Evolutionary conservation across 441 rosid species (phyloP).

Genomic region (Isatis lusitanica): DNA sequence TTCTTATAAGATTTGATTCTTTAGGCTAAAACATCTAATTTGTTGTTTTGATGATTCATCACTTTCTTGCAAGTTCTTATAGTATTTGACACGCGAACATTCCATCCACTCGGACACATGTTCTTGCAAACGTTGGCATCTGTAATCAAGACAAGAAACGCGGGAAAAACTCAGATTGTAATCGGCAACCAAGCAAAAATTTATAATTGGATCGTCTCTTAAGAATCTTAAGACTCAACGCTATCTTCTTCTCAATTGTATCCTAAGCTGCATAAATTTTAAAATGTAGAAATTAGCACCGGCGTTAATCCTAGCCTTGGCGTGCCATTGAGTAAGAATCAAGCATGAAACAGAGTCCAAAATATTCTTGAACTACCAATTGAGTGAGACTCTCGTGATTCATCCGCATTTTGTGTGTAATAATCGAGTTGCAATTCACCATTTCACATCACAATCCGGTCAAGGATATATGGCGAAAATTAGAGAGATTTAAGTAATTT

Average conservation of each 20-base stretch:
- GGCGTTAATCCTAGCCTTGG: constrained; percentile 90
- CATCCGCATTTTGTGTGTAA: too few relatives aligned
- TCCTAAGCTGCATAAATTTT: constrained; percentile 67
- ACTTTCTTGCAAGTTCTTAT: constrained; percentile 58
- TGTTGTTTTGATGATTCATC: constrained; percentile 54
- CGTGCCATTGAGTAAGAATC: constrained; percentile 55
- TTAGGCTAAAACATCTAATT: constrained; percentile 36
- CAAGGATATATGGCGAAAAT: too few relatives aligned
- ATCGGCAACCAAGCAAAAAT: background rate
- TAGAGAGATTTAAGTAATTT: too few relatives aligned
- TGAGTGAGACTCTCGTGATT: too few relatives aligned
- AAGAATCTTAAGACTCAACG: constrained; percentile 12
- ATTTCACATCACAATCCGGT: too few relatives aligned
- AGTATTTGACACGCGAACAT: constrained; percentile 82
- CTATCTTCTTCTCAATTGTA: constrained; percentile 71
- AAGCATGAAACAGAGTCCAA: too few relatives aligned
- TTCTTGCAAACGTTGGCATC: constrained; percentile 85
- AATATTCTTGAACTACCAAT: too few relatives aligned
- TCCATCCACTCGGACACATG: constrained; percentile 90
- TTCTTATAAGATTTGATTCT: background rate
- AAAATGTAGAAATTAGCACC: constrained; percentile 95
- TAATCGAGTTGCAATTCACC: too few relatives aligned
- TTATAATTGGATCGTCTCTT: background rate
- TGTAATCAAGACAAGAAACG: constrained; percentile 29
- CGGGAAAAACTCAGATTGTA: background rate